A percentile compares a stretch with the other conserved stretches of the same genome.
Conservation (phyloP, 306 rosid species). For the Sicyos baderoa region DNA sequence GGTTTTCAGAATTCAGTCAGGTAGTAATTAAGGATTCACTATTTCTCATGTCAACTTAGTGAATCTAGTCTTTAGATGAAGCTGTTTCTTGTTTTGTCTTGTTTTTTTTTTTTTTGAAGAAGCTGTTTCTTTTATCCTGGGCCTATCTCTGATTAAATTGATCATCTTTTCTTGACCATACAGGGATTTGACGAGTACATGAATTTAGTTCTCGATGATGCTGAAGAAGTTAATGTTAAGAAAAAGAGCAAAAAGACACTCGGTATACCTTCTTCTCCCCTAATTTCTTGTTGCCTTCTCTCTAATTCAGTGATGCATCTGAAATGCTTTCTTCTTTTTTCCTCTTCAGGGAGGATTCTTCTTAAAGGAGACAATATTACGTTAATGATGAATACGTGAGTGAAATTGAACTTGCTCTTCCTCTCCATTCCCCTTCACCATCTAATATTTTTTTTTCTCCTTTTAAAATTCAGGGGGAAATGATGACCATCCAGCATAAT, state of each 20-base stretch:
- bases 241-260: conserved; percentile 62
- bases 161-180: neutral
- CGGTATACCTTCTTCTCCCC: conserved; percentile 28
- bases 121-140: neutral
- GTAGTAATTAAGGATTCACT: no score
- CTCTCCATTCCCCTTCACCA: neutral
- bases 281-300: conserved; percentile 4
- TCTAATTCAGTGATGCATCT: conserved; percentile 5
- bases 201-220: conserved; percentile 59
- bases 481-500: conserved; percentile 27
- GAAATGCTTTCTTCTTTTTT: conserved; percentile 17
- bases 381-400: conserved; percentile 81
- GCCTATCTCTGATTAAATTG: neutral
- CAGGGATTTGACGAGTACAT: conserved; percentile 76
- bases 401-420: conserved; percentile 14
- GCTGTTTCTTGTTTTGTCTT: neutral
- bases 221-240: conserved; percentile 70
- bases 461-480: conserved; percentile 46
- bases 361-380: conserved; percentile 90
- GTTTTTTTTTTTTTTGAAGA: no score
- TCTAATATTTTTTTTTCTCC: neutral
- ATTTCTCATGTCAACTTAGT: no score
- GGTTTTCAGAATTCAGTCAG: no score
- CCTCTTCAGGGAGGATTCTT: conserved; percentile 64
- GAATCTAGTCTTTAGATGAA: neutral